Base-by-base conservation (phyloP, 2,329 filamentous ascomycete species). In the Botryotinia calthae region DNA sequence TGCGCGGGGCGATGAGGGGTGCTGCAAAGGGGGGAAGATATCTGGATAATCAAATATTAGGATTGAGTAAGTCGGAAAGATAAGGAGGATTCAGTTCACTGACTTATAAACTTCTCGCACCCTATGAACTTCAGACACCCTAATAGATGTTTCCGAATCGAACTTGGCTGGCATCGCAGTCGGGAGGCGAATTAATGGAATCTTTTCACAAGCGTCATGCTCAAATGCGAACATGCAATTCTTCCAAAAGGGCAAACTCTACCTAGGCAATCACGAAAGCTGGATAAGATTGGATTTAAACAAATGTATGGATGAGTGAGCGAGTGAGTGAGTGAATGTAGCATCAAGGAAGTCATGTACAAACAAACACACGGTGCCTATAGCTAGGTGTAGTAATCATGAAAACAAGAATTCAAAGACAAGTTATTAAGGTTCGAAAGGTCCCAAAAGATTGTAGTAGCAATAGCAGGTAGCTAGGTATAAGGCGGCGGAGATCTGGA, bases 61-160 rank as follows among this genome's bases (percentile, higher is more conserved):
- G 18, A 34, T 37, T 14, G 31, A n/a, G 2, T 3, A 14, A 25
- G 20, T 10, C 1, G 42, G 18, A 58, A 12, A 2, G n/a, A 28
- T 25, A 7, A 31, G 59, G 7, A 54, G 20, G 22, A 71, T 42
- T n/a, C 20, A 44, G 8, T 31, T 2, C 8, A 65, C 69, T 66
- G 6, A 71, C 69, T 48, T 71, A 9, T 71, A 71, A 22, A 71
- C 69, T 56, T 71, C 69, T 65, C 69, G 69, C 22, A 71, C 59
- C 40, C 69, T 48, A 42, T 71, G 61, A 46, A 65, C 25, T 58
- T 71, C 69, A 12, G 69, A 71, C 12, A 31, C 44, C 18, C 28
- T 71, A 31, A 40, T 8, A 20, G 46, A 28, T 48, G 59, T 20
- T 20, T 64, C 48, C 22, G 18, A 28, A 28, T 22, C 10, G 22